Percentiles rank a stretch among this genome's conserved stretches.
Conservation (phyloP, 108 stramenopile species). For the Fistulifera solaris region DNA sequence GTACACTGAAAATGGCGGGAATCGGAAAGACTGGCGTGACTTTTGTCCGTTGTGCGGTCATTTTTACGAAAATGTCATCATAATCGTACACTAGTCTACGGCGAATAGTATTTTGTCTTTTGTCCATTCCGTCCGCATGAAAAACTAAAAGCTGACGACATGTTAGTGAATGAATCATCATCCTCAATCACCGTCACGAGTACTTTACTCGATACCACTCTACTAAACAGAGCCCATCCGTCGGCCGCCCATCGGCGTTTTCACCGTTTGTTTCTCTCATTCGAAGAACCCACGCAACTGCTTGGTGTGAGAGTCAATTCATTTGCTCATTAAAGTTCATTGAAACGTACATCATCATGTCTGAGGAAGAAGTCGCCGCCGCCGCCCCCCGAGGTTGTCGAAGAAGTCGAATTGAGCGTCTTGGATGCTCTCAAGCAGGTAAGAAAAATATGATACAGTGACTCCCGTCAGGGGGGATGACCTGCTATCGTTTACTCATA, state of each 20-base stretch:
- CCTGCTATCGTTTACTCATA: conserved; percentile 4
- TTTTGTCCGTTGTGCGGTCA: not conserved
- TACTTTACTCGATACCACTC: no score
- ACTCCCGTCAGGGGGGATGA: not conserved
- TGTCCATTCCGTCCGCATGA: not conserved
- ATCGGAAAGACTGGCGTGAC: not conserved
- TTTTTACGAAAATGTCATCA: no score
- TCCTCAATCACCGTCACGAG: no score
- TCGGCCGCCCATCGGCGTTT: no score
- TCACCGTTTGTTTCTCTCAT: conserved; percentile 29
- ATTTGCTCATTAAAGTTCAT: conserved; percentile 6
- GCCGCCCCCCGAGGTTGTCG: conserved; percentile 41
- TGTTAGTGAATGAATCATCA: no score
- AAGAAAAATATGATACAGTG: conserved; percentile 17
- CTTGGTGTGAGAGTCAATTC: conserved; percentile 83
- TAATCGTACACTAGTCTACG: no score
- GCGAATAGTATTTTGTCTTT: no score
- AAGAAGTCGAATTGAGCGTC: conserved; percentile 91
- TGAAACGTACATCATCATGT: conserved; percentile 33
- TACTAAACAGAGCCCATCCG: no score
- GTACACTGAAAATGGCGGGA: not conserved
- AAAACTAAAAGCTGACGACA: no score
- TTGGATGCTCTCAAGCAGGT: conserved; percentile 96
- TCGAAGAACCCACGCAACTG: conserved; percentile 71
- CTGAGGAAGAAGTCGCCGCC: conserved; percentile 54